phyloP scores from a whole-genome alignment of 352 stramenopile species.

The Blastocystis sp. region DNA sequence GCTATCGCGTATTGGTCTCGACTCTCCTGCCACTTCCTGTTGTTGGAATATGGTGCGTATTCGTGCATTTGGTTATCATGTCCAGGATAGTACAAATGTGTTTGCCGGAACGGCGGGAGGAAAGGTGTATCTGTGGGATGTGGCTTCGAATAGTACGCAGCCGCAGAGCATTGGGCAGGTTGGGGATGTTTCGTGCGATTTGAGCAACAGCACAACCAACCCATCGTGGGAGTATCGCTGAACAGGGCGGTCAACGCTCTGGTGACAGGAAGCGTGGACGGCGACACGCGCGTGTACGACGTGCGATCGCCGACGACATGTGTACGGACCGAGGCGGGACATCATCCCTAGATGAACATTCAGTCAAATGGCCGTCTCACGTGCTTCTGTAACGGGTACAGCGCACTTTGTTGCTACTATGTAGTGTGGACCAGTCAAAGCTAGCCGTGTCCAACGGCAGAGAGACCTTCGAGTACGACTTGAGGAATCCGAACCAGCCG shows the following conservation, averaged over 20 bases:
- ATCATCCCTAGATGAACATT: conserved; percentile 39
- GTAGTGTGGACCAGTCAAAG: conserved; percentile 14
- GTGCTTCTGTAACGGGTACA: conserved; percentile 42
- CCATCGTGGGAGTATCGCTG: conserved; percentile 25
- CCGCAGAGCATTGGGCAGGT: conserved; percentile 39
- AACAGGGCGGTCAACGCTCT: conserved; percentile 48
- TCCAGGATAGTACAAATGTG: conserved; percentile 39
- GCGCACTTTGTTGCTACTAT: neutral
- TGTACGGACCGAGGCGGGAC: neutral
- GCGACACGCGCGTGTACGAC: conserved; percentile 35
- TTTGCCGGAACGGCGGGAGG: conserved; percentile 12
- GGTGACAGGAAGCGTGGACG: conserved; percentile 33
- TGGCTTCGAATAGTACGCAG: conserved; percentile 5
- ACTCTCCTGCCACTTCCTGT: conserved; percentile 16
- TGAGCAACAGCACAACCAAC: conserved; percentile 18
- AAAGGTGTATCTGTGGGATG: conserved; percentile 52
- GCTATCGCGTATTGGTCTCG: neutral
- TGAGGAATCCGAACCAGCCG: conserved; percentile 23
- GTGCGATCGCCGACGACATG: conserved; percentile 4
- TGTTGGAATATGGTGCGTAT: conserved; percentile 35
- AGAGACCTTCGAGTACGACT: conserved; percentile 58
- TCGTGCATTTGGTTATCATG: neutral
- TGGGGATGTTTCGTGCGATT: neutral
- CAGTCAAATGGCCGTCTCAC: conserved; percentile 38
- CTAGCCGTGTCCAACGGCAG: conserved; percentile 47